These are phyloP conservation scores for Crithidia sp. DNA, from an alignment of 208 protist genomes.

Conservation along the genomic window DNA sequence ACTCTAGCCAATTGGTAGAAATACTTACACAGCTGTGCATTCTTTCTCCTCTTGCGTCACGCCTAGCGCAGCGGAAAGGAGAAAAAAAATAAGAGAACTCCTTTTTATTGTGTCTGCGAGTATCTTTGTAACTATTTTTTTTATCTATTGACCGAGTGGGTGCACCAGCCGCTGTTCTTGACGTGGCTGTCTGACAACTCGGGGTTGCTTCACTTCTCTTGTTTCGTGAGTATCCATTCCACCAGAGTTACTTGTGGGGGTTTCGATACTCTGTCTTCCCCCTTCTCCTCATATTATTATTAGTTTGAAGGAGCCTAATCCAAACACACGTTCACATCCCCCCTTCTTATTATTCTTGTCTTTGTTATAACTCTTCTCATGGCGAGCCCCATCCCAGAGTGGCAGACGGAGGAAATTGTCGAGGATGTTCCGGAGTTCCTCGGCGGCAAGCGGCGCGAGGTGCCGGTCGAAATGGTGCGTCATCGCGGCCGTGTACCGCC, in stretches of 20 bases:
- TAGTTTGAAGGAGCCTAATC: too few species aligned
- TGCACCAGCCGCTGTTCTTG: too few species aligned
- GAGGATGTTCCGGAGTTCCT: slow-evolving; percentile 53
- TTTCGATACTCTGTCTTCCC: too few species aligned
- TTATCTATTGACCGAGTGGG: too few species aligned
- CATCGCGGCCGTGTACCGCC: slow-evolving; percentile 35
- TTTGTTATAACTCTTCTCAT: slow-evolving; percentile 13
- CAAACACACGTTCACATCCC: too few species aligned
- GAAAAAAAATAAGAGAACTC: too few species aligned
- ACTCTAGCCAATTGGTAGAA: neutral
- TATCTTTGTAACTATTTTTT: neutral
- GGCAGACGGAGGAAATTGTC: slow-evolving; percentile 40
- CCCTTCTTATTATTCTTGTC: slow-evolving; percentile 13
- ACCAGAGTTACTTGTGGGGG: too few species aligned
- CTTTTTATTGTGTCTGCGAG: neutral
- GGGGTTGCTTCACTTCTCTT: neutral
- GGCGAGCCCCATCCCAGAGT: slow-evolving; percentile 26
- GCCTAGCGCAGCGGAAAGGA: too few species aligned
- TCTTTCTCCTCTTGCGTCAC: too few species aligned
- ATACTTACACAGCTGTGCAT: neutral
- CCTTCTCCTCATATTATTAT: too few species aligned
- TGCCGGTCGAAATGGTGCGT: slow-evolving; percentile 6
- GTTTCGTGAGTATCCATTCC: neutral
- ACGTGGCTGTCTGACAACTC: too few species aligned
- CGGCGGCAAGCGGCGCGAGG: slow-evolving; percentile 19